A percentile compares a stretch with the other conserved stretches of the same genome.
phyloP scores from a whole-genome alignment of 345 rosid genomes.

The Citrus australasica region DNA sequence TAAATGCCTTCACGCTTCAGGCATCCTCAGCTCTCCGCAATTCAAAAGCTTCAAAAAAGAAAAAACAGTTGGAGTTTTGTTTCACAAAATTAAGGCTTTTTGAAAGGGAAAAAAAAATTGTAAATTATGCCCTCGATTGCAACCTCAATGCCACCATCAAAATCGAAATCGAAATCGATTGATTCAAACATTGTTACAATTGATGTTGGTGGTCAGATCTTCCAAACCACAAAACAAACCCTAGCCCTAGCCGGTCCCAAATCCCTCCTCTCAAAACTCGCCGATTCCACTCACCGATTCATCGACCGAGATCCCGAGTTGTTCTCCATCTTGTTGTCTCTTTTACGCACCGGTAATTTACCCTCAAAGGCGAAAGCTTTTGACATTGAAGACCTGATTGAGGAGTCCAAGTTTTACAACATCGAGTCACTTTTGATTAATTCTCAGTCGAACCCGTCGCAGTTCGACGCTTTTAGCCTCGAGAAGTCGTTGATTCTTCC shows the following conservation, averaged over 20 bases:
- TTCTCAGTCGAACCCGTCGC: constrained; percentile 60
- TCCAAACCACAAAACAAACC: constrained; percentile 83
- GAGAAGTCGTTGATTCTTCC: constrained; percentile 48
- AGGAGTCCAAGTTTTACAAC: constrained; percentile 75
- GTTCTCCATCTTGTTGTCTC: constrained; percentile 70
- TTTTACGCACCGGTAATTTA: constrained; percentile 72
- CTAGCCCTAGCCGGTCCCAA: constrained; percentile 55
- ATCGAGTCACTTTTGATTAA: constrained; percentile 53
- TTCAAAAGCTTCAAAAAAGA: background rate
- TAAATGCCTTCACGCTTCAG: too few relatives aligned
- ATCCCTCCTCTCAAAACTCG: constrained; percentile 55
- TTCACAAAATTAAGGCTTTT: background rate
- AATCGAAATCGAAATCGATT: background rate
- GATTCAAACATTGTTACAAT: constrained; percentile 45
- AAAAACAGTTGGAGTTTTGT: too few relatives aligned
- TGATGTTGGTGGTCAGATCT: constrained; percentile 76
- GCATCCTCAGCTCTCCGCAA: background rate
- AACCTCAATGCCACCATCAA: background rate
- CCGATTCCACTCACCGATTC: constrained; percentile 49
- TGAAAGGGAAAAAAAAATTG: too few relatives aligned
- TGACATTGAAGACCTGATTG: constrained; percentile 64
- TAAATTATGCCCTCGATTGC: constrained; percentile 24
- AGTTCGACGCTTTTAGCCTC: constrained; percentile 74
- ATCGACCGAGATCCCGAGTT: constrained; percentile 86
- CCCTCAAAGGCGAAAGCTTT: constrained; percentile 67